phyloP scores from a whole-genome alignment of 139 green algal genomes.

The Chlamydomonas sp. region DNA sequence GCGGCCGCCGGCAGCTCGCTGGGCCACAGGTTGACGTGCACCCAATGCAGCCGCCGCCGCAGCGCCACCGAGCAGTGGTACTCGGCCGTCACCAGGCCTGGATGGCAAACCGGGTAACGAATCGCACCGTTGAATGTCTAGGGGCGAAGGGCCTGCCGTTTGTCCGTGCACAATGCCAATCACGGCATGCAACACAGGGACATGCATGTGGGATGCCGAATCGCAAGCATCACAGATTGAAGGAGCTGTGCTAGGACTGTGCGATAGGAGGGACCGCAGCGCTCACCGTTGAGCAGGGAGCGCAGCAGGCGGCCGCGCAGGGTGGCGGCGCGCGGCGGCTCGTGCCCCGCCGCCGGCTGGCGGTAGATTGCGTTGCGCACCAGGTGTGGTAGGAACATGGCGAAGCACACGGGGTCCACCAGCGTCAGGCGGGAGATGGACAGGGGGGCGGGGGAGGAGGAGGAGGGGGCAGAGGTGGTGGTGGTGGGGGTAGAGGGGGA shows the following conservation, averaged over 20 bases:
- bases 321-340: too few relatives aligned
- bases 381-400: constrained; percentile 53
- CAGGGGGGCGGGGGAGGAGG: background rate
- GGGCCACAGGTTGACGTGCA: constrained; percentile 51
- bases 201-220: too few relatives aligned
- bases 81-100: constrained; percentile 46
- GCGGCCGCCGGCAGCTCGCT: constrained; percentile 28
- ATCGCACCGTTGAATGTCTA: background rate
- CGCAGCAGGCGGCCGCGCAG: background rate
- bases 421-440: constrained; percentile 35
- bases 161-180: too few relatives aligned
- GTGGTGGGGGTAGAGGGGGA: too few relatives aligned
- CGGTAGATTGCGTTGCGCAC: constrained; percentile 36
- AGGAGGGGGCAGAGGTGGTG: too few relatives aligned
- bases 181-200: too few relatives aligned
- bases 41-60: constrained; percentile 41
- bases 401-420: constrained; percentile 55
- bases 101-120: too few relatives aligned
- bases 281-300: background rate
- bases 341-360: background rate
- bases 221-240: too few relatives aligned
- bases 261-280: too few relatives aligned
- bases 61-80: constrained; percentile 42
- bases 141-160: background rate
- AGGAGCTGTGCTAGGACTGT: too few relatives aligned